A percentile compares a stretch with the other conserved stretches of the same genome.
phyloP scores from a whole-genome alignment of 2,329 filamentous ascomycete species.

The Ophiostoma sp. region DNA sequence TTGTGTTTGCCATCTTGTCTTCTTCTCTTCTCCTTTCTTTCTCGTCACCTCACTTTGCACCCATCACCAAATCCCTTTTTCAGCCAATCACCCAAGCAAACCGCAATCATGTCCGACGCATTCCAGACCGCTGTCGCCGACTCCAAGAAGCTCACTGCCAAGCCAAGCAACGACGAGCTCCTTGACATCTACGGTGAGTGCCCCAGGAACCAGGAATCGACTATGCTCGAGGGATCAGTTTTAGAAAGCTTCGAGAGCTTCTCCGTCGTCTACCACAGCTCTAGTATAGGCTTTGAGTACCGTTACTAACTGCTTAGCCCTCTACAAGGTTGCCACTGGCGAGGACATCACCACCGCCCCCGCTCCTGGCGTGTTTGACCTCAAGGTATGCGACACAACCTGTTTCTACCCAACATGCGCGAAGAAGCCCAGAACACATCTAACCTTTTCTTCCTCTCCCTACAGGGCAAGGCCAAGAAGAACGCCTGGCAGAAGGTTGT shows the following conservation, averaged over 20 bases:
- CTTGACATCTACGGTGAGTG: conserved; percentile 57
- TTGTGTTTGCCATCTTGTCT: not conserved
- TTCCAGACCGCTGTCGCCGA: conserved; percentile 56
- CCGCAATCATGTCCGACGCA: conserved; percentile 30
- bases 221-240: not conserved
- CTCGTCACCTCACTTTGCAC: not conserved
- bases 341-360: conserved; percentile 53
- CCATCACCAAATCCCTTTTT: not conserved
- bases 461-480: conserved; percentile 71
- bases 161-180: conserved; percentile 59
- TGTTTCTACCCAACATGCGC: conserved; percentile 25
- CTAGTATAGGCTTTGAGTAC: not conserved
- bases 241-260: no score
- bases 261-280: not conserved
- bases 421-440: not conserved
- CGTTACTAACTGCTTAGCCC: conserved; percentile 37
- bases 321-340: conserved; percentile 54
- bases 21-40: not conserved
- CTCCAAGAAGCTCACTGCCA: conserved; percentile 61
- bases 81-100: not conserved
- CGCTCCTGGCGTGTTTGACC: conserved; percentile 62
- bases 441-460: conserved; percentile 20
- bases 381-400: conserved; percentile 46
- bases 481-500: conserved; percentile 67
- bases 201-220: not conserved